phyloP scores from a whole-genome alignment of 257 asterid species.

The Petunia axillaris region DNA sequence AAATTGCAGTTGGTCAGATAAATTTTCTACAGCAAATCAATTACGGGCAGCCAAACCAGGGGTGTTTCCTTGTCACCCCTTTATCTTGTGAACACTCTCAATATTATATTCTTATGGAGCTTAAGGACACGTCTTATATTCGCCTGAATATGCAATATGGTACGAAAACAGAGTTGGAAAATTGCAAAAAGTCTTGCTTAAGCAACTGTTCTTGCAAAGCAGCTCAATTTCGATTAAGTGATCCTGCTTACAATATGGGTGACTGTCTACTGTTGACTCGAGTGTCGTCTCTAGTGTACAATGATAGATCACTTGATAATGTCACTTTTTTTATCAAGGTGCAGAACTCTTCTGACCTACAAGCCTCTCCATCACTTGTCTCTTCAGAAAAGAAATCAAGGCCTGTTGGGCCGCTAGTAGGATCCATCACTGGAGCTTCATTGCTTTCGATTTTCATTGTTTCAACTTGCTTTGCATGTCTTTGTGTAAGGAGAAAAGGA shows the following conservation, averaged over 20 bases:
- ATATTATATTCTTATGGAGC: constrained; percentile 27
- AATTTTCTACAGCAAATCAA: constrained; percentile 16
- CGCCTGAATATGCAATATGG: neutral
- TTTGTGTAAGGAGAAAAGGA: neutral
- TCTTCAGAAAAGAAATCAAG: neutral
- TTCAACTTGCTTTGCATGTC: neutral
- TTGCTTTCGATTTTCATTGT: neutral
- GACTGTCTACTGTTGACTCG: constrained; percentile 24
- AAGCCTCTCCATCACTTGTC: too few relatives aligned
- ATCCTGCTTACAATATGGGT: neutral
- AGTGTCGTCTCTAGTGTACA: constrained; percentile 21
- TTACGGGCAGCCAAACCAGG: constrained; percentile 21
- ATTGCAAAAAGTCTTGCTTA: constrained; percentile 32
- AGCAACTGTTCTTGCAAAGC: constrained; percentile 33
- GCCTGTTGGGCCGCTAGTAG: neutral
- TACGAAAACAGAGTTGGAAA: neutral
- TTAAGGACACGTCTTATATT: constrained; percentile 21
- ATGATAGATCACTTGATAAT: neutral
- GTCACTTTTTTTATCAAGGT: constrained; percentile 23
- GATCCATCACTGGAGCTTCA: neutral
- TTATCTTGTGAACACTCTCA: constrained; percentile 25
- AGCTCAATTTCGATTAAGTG: constrained; percentile 5
- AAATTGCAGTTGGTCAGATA: constrained; percentile 14
- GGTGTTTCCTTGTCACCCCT: constrained; percentile 26
- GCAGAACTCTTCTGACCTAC: constrained; percentile 1